Base-by-base conservation (phyloP, 2,329 filamentous ascomycete species). In the Neofusicoccum sp. region DNA sequence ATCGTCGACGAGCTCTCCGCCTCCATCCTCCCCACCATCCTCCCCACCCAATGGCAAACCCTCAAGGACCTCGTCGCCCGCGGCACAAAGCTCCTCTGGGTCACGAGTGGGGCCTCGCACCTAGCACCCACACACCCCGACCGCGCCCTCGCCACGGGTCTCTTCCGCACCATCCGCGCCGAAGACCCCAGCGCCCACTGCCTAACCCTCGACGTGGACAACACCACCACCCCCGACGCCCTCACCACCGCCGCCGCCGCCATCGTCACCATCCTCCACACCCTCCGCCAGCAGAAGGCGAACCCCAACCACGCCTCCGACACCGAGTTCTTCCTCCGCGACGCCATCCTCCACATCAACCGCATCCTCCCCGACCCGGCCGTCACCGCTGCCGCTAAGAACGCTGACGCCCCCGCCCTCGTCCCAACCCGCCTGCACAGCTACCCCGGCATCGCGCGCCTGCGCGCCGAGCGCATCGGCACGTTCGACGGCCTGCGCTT, bases 401-500 rank as follows among this genome's bases (percentile, higher is more conserved):
- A 47, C 31, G 11, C 16, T n/a, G 31, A 29, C 6, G 16, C 12
- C 4, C 41, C 31, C 2, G 56, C 11, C 4, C 31, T 41, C 8
- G 29, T 28, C 6, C 33, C 45, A 36, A 39, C 39, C 48, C 14
- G 43, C 41, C 36, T 63, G 37, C 43, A 56, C 49, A 44, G 63
- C 39, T n/a, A 45, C 50, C 16, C 48, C 2, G 36, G 44, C 3
- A 62, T 56, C 14, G 60, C 65, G 31, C 50, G 50, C 28, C 33
- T 65, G 49, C 56, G 56, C 14, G 52, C 59, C 29, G 66, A 66
- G 52, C 62, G 66, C 3, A 8, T 64, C 22, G 66, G 64, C 4
- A 66, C 62, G 8, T 45, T 67, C 3, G 63, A 69, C 41, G 58
- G 59, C n/a, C 29, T 68, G 11, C 43, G 44, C 7, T 68, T 58